Evolutionary conservation across 179 eudicot species (phyloP), one percentile per base, ranked within the genome.

Genomic region (Silene coronaria): DNA sequence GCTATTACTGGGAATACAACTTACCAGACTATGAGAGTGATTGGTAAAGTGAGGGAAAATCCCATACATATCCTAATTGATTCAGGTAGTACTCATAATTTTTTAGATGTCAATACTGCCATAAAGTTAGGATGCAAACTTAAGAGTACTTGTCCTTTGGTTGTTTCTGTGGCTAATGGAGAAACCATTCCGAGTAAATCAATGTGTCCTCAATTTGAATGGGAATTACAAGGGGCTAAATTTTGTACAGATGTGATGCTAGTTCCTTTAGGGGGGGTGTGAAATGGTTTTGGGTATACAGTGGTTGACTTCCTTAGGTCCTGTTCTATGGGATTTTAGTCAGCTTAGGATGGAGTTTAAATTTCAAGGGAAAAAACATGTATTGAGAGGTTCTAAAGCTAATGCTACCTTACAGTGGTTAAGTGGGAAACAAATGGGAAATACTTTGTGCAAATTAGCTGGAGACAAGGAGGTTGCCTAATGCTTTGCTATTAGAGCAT

Each of bases 231-330:
- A 5, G 66, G 66, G 26, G 65, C n/a, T 10, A 11, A 9, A 1
- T 72, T 72, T 32, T 10, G 0, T 7, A 28, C 48, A 13, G 75
- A 72, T 57, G 75, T 55, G 28, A 27, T 72, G 45, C 2, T 72
- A 0, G n/a, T 72, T 0, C 27, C 51, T 1, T 34, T 72, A 6
- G 38, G 75, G 9, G 64, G 65, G 38, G 3, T 34, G 75, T 58
- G 48, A 55, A 1, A 72, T 72, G 28, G 72, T 68, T 1, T 21
- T 68, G 23, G 72, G 72, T 0, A n/a, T 68, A n/a, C 45, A 38
- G 2, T 38, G 45, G 45, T 38, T 38, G 12, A 8, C 45, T 7
- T 38, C 45, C 12, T 38, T 38, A 9, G 45, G 45, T 1, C 45
- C 11, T 8, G 45, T 38, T 38, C 1, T 38, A 8, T 38, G 45